Percentiles rank a stretch among this genome's conserved stretches.
Conservation (phyloP, 2,329 filamentous ascomycete species). For the Colletotrichum plurivorum region DNA sequence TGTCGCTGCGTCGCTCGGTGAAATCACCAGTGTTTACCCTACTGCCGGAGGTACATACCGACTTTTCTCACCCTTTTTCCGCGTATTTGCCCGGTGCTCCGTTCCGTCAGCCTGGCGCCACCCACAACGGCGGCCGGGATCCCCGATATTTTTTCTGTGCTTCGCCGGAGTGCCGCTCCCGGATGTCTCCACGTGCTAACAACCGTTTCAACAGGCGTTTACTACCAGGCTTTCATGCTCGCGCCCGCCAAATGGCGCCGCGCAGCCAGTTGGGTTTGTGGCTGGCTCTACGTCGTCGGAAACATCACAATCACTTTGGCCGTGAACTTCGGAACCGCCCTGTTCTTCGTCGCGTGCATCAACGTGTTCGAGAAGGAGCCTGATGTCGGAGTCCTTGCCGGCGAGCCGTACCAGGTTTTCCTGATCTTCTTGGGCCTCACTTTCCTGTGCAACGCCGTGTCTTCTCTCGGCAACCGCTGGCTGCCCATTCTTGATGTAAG, state of each 20-base stretch:
- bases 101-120: slow-evolving; percentile 11
- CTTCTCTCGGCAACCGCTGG: slow-evolving; percentile 76
- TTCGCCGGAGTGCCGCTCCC: slow-evolving; percentile 8
- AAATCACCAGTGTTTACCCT: slow-evolving; percentile 83
- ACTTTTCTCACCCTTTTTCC: slow-evolving; percentile 10
- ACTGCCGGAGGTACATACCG: slow-evolving; percentile 74
- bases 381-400: slow-evolving; percentile 60
- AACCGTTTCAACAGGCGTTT: slow-evolving; percentile 63
- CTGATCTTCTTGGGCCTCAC: slow-evolving; percentile 80
- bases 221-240: slow-evolving; percentile 85
- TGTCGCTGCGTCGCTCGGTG: slow-evolving; percentile 78
- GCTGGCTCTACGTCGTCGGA: slow-evolving; percentile 83
- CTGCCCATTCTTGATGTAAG: slow-evolving; percentile 79
- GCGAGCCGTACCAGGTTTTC: slow-evolving; percentile 75
- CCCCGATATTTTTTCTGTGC: background rate
- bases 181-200: slow-evolving; percentile 36
- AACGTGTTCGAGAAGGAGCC: slow-evolving; percentile 66
- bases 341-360: slow-evolving; percentile 70
- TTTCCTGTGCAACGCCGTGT: slow-evolving; percentile 74
- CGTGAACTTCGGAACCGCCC: slow-evolving; percentile 85
- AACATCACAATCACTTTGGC: slow-evolving; percentile 87
- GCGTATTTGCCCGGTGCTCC: background rate
- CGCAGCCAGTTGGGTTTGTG: slow-evolving; percentile 78
- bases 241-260: slow-evolving; percentile 72
- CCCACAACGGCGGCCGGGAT: background rate